phyloP scores from a whole-genome alignment of 2,329 filamentous ascomycete genomes.

The Cladosporium sp. region DNA sequence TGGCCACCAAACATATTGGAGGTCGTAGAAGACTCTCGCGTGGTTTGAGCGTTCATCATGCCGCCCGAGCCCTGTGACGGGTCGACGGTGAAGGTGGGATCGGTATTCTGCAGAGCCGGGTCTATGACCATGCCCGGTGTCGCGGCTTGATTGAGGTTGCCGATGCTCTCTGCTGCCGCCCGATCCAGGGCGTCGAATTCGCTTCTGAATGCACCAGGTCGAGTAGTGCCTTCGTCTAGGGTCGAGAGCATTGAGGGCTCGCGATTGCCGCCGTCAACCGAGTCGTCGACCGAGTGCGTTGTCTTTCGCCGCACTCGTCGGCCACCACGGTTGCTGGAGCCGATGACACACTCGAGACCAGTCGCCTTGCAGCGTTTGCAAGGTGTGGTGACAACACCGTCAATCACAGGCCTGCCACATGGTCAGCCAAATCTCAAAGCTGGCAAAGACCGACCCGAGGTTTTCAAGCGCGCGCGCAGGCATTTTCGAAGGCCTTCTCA shows the following conservation, averaged over 20 bases:
- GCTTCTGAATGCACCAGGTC: constrained; percentile 9
- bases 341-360: constrained; percentile 55
- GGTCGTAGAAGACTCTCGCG: constrained; percentile 27
- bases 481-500: constrained; percentile 47
- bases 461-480: constrained; percentile 50
- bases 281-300: constrained; percentile 1
- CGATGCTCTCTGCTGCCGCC: constrained; percentile 16
- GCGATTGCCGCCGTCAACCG: constrained; percentile 10
- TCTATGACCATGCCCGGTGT: constrained; percentile 25
- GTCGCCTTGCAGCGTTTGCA: constrained; percentile 57
- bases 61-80: constrained; percentile 10
- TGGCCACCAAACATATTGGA: constrained; percentile 18
- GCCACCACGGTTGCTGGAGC: constrained; percentile 57
- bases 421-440: constrained; percentile 20
- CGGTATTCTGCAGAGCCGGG: constrained; percentile 25
- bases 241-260: constrained; percentile 8
- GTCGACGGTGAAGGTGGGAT: constrained; percentile 12
- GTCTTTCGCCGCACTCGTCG: constrained; percentile 40
- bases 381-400: constrained; percentile 48
- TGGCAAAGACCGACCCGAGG: constrained; percentile 43
- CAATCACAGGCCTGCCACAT: constrained; percentile 37
- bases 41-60: constrained; percentile 14
- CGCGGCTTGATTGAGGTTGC: constrained; percentile 2
- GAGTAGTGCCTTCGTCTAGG: constrained; percentile 4
- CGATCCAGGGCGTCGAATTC: constrained; percentile 3